Evolutionary conservation across 495 filamentous ascomycete genomes (phyloP).

Genomic region (Emericellopsis terricola): DNA sequence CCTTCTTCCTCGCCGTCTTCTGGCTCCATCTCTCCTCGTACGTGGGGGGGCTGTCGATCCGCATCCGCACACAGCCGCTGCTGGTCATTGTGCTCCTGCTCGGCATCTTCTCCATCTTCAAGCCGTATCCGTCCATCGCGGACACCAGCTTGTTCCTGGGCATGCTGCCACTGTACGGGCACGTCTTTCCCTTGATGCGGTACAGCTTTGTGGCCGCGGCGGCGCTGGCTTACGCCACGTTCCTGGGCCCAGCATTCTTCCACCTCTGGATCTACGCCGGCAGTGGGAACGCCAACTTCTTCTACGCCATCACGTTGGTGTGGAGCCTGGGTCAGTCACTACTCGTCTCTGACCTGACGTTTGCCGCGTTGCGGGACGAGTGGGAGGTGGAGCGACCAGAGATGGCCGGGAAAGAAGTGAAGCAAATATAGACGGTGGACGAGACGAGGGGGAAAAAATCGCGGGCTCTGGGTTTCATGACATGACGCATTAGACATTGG

Average conservation of each 20-base stretch:
- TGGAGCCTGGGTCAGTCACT: slow-evolving; percentile 83
- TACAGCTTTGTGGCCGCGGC: slow-evolving; percentile 78
- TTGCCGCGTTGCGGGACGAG: slow-evolving; percentile 79
- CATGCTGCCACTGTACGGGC: slow-evolving; percentile 70
- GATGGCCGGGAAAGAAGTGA: slow-evolving; percentile 67
- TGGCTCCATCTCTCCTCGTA: slow-evolving; percentile 89
- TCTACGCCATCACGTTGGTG: slow-evolving; percentile 95
- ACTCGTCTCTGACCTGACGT: slow-evolving; percentile 63
- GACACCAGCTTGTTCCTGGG: slow-evolving; percentile 74
- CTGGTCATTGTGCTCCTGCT: slow-evolving; percentile 67
- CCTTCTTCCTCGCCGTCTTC: slow-evolving; percentile 94
- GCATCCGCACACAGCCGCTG: slow-evolving; percentile 66
- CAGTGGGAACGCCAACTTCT: slow-evolving; percentile 96
- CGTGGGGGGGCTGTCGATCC: slow-evolving; percentile 64
- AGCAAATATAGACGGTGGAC: slow-evolving; percentile 46
- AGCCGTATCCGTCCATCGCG: slow-evolving; percentile 85
- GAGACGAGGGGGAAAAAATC: not conserved
- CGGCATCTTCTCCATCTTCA: slow-evolving; percentile 83
- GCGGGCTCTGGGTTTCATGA: not conserved
- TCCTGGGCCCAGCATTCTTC: slow-evolving; percentile 90
- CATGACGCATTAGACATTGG: not conserved
- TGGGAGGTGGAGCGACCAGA: slow-evolving; percentile 87
- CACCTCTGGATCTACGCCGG: slow-evolving; percentile 98
- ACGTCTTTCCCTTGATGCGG: slow-evolving; percentile 88
- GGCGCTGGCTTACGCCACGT: slow-evolving; percentile 66